Evolutionary conservation across 257 asterid genomes (phyloP), one percentile per base, ranked within the genome.

Genomic region (Salvia miltiorrhiza): DNA sequence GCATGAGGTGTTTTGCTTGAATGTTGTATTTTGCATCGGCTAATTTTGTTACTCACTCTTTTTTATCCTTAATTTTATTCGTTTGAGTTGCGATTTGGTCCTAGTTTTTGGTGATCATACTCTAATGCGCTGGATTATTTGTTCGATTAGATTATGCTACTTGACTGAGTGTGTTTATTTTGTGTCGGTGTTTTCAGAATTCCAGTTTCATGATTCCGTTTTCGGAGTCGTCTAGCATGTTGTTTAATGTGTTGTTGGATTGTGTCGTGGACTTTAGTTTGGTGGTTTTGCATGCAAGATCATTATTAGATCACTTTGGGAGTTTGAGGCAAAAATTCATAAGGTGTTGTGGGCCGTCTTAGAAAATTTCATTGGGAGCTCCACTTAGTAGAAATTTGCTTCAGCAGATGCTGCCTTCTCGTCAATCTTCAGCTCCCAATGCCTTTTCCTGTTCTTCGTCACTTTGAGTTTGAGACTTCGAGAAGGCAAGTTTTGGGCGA

Each of bases 121-220:
- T 61, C 24, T 20, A 33, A n/a, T 44, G 17, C 14, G 66, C 17
- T 67, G 63, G 44, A 47, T 12, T 63, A 26, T n/a, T 74, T 52
- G 47, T 13, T 74, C 16, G 19, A 20, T 63, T 44, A 12, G 16
- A 32, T 20, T 2, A 5, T 35, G 37, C 45, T 32, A 4, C 40
- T 58, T 49, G 50, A 64, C 40, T 41, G 52, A 11, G 59, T 32
- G n/a, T 26, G 17, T 41, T 23, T 17, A 0, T 32, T 53, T 16
- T 63, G 32, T 49, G 54, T 28, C 12, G 9, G 16, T 20, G 55
- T 17, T 20, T 28, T 37, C 17, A 11, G 24, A 19, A 33, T 59
- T 32, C 32, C 14, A 57, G 44, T n/a, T 57, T 2, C 0, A 33
- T 56, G 16, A 6, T 58, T 33, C 30, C 33, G 5, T 60, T 39